Evolutionary conservation across 129 eudicot species (phyloP).

Genomic region (Arctium lappa): DNA sequence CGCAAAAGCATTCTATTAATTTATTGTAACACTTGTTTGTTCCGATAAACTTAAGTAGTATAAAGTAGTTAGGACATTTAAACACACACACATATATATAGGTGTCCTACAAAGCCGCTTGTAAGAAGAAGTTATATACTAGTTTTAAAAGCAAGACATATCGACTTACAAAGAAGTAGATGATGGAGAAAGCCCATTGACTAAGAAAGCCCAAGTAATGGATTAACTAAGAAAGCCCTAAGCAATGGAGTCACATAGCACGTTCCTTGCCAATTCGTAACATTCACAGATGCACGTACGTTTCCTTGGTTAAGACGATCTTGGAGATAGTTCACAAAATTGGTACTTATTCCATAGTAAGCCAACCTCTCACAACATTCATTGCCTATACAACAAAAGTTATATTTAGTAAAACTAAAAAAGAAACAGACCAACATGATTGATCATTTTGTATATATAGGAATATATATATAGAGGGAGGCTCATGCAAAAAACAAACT

Average conservation of each 20-base stretch:
- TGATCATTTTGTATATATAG: neutral
- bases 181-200: constrained; percentile 63
- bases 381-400: constrained; percentile 40
- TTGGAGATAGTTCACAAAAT: constrained; percentile 70
- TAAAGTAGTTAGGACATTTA: neutral
- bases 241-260: constrained; percentile 77
- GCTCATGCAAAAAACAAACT: no score
- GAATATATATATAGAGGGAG: no score
- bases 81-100: neutral
- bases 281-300: constrained; percentile 59
- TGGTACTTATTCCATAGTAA: constrained; percentile 88
- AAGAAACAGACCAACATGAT: neutral
- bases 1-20: neutral
- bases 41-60: no score
- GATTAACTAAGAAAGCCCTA: constrained; percentile 86
- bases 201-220: constrained; percentile 79
- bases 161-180: constrained; percentile 64
- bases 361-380: constrained; percentile 93
- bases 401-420: neutral
- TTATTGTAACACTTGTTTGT: no score
- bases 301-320: constrained; percentile 51
- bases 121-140: neutral
- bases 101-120: neutral
- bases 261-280: constrained; percentile 82
- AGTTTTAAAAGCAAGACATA: neutral